Conservation (phyloP, 2,329 filamentous ascomycete genomes). For the Fusarium zealandicum region DNA sequence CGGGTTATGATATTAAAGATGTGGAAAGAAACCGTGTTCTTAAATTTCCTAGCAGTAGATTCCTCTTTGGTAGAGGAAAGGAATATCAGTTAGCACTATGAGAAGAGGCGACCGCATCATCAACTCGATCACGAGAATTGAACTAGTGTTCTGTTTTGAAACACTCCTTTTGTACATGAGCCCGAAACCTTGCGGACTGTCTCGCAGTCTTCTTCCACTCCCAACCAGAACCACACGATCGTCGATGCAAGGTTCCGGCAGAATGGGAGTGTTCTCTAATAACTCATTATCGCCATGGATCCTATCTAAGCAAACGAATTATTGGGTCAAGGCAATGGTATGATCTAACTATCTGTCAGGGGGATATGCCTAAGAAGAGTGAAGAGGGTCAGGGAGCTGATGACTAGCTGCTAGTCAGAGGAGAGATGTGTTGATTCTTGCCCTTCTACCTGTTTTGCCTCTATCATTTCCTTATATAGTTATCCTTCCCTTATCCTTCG, state of each 20-base stretch:
- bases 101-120: slow-evolving; percentile 50
- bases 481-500: no score
- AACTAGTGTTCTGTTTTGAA: slow-evolving; percentile 53
- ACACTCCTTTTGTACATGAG: slow-evolving; percentile 52
- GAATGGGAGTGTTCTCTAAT: slow-evolving; percentile 52
- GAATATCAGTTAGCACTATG: no score
- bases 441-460: no score
- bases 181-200: slow-evolving; percentile 47
- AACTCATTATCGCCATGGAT: slow-evolving; percentile 27
- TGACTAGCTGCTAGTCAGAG: no score
- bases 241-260: slow-evolving; percentile 45
- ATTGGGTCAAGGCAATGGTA: slow-evolving; percentile 41
- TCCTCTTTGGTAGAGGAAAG: no score
- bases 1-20: not conserved
- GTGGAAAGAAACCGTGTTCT: no score
- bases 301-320: not conserved
- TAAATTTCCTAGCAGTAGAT: no score
- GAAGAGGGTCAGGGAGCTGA: no score
- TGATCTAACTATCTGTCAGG: slow-evolving; percentile 48
- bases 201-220: slow-evolving; percentile 18
- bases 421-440: no score
- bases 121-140: slow-evolving; percentile 51
- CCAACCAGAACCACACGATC: no score
- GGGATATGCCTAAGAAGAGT: no score
- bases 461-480: no score